Evolutionary conservation across 768 basidiomycete species (phyloP).

Genomic region (Mycena chlorophos): DNA sequence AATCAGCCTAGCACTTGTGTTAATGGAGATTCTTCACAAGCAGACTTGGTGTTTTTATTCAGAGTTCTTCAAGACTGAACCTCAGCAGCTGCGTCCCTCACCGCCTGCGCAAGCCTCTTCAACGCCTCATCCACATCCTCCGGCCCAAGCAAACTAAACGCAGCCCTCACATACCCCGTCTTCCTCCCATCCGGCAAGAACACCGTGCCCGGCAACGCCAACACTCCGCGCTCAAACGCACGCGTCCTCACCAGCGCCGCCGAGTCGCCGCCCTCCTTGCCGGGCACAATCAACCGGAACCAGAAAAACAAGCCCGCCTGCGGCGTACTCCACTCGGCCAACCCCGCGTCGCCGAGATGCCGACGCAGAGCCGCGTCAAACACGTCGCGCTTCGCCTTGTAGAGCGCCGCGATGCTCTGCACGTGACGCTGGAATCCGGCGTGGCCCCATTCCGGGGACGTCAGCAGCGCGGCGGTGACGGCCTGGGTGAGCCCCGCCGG

Average conservation of each 20-base stretch:
- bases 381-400: slow-evolving; percentile 68
- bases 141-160: slow-evolving; percentile 70
- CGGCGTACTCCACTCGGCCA: slow-evolving; percentile 72
- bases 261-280: slow-evolving; percentile 70
- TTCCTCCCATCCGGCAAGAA: slow-evolving; percentile 74
- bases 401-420: slow-evolving; percentile 68
- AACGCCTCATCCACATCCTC: slow-evolving; percentile 77
- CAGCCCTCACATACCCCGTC: slow-evolving; percentile 76
- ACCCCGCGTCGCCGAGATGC: slow-evolving; percentile 60
- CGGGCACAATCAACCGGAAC: slow-evolving; percentile 78
- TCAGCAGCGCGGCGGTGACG: slow-evolving; percentile 56
- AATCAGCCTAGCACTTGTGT: no score
- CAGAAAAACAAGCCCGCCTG: slow-evolving; percentile 91
- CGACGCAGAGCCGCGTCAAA: slow-evolving; percentile 77
- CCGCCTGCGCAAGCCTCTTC: slow-evolving; percentile 50
- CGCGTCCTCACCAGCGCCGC: slow-evolving; percentile 68
- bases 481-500: slow-evolving; percentile 63
- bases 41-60: no score
- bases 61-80: no score
- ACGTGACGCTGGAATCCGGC: slow-evolving; percentile 74
- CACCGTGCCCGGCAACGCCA: slow-evolving; percentile 85
- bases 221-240: slow-evolving; percentile 78
- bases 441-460: slow-evolving; percentile 63
- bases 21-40: no score
- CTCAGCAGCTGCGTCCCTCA: slow-evolving; percentile 15